These are phyloP conservation scores for Heterobasidion parviporum DNA, from an alignment of 1,284 basidiomycete genomes.

Conservation along the genomic window DNA sequence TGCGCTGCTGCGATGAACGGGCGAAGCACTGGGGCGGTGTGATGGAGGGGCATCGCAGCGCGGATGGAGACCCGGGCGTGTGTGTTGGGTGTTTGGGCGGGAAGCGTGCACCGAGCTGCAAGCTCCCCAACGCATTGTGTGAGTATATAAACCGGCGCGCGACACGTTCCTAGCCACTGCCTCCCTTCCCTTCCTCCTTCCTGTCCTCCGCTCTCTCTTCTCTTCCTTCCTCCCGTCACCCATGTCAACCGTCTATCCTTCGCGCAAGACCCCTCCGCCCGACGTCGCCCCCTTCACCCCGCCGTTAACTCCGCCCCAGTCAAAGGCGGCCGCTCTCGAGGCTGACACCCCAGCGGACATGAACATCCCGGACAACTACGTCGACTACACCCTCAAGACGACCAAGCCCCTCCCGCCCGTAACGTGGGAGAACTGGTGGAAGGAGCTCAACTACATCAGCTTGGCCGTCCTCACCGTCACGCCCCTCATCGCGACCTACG, in stretches of 20 bases:
- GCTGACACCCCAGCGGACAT: constrained; percentile 46
- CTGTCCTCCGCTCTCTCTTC: background rate
- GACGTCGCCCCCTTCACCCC: constrained; percentile 18
- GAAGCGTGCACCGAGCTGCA: background rate
- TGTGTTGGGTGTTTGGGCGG: background rate
- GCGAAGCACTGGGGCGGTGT: background rate
- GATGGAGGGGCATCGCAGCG: background rate
- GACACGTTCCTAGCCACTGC: background rate
- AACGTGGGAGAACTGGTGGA: constrained; percentile 55
- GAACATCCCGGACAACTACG: constrained; percentile 85
- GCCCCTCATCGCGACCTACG: constrained; percentile 43
- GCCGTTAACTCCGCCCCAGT: constrained; percentile 15
- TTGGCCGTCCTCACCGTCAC: constrained; percentile 39
- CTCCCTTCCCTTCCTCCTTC: background rate
- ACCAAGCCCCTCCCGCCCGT: constrained; percentile 74
- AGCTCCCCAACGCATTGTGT: background rate
- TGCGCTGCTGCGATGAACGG: too few species aligned
- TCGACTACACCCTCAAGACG: constrained; percentile 75
- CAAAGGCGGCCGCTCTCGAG: constrained; percentile 10
- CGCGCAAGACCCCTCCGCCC: constrained; percentile 14
- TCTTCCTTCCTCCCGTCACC: background rate
- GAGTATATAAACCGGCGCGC: background rate
- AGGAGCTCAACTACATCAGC: constrained; percentile 60
- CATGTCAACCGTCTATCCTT: constrained; percentile 3
- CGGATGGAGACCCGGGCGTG: background rate